Evolutionary conservation across 202 grass and related monocot genomes (phyloP).

Genomic region (Schoenoplectus triqueter): DNA sequence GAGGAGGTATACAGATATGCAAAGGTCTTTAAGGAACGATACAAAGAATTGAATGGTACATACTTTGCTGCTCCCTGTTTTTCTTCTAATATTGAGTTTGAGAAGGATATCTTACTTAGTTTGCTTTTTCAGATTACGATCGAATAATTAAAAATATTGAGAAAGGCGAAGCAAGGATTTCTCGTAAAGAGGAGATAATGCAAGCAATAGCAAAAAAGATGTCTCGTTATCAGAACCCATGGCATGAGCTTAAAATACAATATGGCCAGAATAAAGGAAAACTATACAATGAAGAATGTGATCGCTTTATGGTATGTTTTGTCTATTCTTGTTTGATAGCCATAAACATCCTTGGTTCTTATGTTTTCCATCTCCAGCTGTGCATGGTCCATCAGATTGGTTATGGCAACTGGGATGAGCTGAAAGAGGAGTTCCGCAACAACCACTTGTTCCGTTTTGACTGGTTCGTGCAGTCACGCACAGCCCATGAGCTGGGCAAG

Average conservation of each 20-base stretch:
- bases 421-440: constrained; percentile 57
- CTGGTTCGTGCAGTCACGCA: constrained; percentile 63
- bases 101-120: constrained; percentile 19
- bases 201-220: constrained; percentile 60
- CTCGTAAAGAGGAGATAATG: constrained; percentile 67
- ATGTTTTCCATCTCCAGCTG: constrained; percentile 38
- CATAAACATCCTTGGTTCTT: background rate
- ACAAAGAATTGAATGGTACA: constrained; percentile 59
- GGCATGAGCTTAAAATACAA: constrained; percentile 64
- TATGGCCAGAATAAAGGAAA: constrained; percentile 68
- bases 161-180: constrained; percentile 61
- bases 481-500: constrained; percentile 53
- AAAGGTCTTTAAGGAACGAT: constrained; percentile 55
- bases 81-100: background rate
- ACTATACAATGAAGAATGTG: constrained; percentile 63
- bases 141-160: constrained; percentile 62
- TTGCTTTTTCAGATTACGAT: constrained; percentile 49
- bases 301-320: constrained; percentile 58
- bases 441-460: constrained; percentile 57
- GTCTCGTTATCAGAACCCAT: constrained; percentile 61
- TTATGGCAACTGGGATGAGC: constrained; percentile 62
- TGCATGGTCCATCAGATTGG: constrained; percentile 63
- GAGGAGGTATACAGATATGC: constrained; percentile 61
- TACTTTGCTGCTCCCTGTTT: background rate
- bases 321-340: constrained; percentile 11